phyloP scores from a whole-genome alignment of 78 protist species.

The Dictyostelium capitatum region DNA sequence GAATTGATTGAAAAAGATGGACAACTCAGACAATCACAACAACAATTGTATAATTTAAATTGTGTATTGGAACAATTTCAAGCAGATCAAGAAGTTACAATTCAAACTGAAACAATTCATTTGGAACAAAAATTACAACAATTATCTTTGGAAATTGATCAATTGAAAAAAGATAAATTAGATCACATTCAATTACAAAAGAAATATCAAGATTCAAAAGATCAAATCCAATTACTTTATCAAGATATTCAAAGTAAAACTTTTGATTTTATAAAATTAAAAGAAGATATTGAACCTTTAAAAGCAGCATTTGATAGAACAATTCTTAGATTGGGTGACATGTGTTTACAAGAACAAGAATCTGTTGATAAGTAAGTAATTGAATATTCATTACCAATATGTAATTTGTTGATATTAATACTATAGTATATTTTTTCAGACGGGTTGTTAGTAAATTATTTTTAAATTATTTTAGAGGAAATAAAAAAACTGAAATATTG shows the following conservation, averaged over 20 bases:
- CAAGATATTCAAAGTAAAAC: not conserved
- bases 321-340: slow-evolving; percentile 54
- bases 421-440: not conserved
- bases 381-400: no score
- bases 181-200: not conserved
- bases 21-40: slow-evolving; percentile 11
- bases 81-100: slow-evolving; percentile 64
- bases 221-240: not conserved
- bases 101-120: slow-evolving; percentile 34
- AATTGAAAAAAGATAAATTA: not conserved
- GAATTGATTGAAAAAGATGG: slow-evolving; percentile 57
- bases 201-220: not conserved
- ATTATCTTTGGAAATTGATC: not conserved
- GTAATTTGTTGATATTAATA: no score
- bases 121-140: slow-evolving; percentile 21
- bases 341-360: slow-evolving; percentile 78
- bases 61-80: slow-evolving; percentile 66
- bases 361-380: slow-evolving; percentile 65
- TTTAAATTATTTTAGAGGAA: slow-evolving; percentile 48
- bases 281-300: slow-evolving; percentile 69
- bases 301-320: slow-evolving; percentile 68
- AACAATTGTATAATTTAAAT: slow-evolving; percentile 18
- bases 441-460: slow-evolving; percentile 72
- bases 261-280: slow-evolving; percentile 30
- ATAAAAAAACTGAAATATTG: slow-evolving; percentile 30